Evolutionary conservation across 2,329 filamentous ascomycete species (phyloP).

Genomic region (Fusarium torreyae): DNA sequence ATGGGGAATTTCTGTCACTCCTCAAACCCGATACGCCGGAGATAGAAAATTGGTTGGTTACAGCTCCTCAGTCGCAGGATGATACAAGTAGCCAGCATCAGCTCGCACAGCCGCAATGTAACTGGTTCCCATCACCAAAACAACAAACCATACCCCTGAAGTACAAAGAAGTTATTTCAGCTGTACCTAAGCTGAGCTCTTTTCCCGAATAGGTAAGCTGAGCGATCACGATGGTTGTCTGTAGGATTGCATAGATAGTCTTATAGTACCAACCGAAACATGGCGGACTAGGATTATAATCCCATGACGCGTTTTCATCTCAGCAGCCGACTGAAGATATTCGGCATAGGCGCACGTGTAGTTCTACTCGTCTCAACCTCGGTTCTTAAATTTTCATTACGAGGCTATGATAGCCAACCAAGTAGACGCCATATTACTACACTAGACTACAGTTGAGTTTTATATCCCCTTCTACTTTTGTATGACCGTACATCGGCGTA

Average conservation of each 20-base stretch:
- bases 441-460: slow-evolving; percentile 35
- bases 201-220: slow-evolving; percentile 17
- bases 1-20: too few species aligned
- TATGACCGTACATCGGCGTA: slow-evolving; percentile 9
- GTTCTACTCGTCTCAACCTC: neutral
- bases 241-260: neutral
- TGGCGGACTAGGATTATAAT: slow-evolving; percentile 5
- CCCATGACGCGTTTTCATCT: slow-evolving; percentile 10
- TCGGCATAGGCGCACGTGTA: neutral
- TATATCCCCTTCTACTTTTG: slow-evolving; percentile 8
- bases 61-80: slow-evolving; percentile 3
- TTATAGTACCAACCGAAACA: slow-evolving; percentile 20
- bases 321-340: neutral
- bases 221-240: slow-evolving; percentile 9
- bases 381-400: neutral
- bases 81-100: slow-evolving; percentile 19
- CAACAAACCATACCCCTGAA: slow-evolving; percentile 2
- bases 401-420: neutral
- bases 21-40: neutral
- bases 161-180: neutral
- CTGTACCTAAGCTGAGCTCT: neutral
- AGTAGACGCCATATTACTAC: slow-evolving; percentile 16
- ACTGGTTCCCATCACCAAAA: slow-evolving; percentile 5
- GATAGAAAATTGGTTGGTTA: neutral
- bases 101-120: slow-evolving; percentile 21